Percentiles rank a stretch among this genome's conserved stretches.
These are phyloP conservation scores for Dentipellis sp. DNA, from an alignment of 768 basidiomycete genomes.

Conservation along the genomic window DNA sequence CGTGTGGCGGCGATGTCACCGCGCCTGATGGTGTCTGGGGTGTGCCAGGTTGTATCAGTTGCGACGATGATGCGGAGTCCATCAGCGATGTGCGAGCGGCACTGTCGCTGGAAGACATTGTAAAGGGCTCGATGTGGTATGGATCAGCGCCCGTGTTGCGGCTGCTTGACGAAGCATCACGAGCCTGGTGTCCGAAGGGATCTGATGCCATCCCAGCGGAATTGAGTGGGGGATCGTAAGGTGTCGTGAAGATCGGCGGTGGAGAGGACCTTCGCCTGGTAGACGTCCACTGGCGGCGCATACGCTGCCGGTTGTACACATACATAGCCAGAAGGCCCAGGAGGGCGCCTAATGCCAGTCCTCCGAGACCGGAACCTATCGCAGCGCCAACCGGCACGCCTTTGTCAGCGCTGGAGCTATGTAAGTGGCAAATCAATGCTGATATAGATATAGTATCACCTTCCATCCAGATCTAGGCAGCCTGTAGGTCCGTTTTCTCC, in stretches of 20 bases:
- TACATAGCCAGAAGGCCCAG: constrained; percentile 5
- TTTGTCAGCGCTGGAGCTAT: background rate
- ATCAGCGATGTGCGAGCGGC: background rate
- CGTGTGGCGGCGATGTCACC: constrained; percentile 3
- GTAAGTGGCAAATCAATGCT: background rate
- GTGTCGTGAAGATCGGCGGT: no score
- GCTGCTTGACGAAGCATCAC: background rate
- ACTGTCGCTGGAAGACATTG: constrained; percentile 1
- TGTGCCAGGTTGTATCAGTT: background rate
- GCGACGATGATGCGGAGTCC: background rate
- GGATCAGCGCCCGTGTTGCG: background rate
- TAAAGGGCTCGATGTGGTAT: constrained; percentile 14
- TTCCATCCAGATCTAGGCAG: constrained; percentile 28
- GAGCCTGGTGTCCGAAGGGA: background rate
- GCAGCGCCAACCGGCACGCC: constrained; percentile 11
- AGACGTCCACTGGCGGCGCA: no score
- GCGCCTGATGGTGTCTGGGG: constrained; percentile 2
- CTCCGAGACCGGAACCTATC: constrained; percentile 17
- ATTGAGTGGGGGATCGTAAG: no score
- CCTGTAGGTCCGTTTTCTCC: constrained; percentile 31
- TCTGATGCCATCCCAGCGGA: no score
- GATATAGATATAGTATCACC: background rate
- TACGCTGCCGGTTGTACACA: background rate
- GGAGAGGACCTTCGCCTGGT: no score
- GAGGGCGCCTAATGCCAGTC: constrained; percentile 16